Percentiles rank a stretch among this genome's conserved stretches.
These are phyloP conservation scores for Hypomyces rosellus DNA, from an alignment of 2,329 filamentous ascomycete species.

Conservation along the genomic window DNA sequence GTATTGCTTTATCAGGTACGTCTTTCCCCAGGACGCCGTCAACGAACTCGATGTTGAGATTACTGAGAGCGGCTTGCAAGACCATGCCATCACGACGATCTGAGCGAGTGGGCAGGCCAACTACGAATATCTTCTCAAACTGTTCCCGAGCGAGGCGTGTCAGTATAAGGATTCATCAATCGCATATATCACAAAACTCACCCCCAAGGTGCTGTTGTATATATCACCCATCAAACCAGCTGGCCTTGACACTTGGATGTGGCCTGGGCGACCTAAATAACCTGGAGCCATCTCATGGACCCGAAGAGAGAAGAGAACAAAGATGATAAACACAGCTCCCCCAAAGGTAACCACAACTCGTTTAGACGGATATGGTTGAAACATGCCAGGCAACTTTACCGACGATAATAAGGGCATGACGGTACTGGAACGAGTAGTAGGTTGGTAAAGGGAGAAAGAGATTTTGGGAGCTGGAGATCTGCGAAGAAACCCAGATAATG, in stretches of 20 bases:
- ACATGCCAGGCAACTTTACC: too few relatives aligned
- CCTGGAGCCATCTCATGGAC: too few relatives aligned
- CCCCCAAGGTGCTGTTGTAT: neutral
- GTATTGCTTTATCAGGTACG: conserved; percentile 32
- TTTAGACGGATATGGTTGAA: neutral
- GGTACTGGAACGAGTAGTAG: too few relatives aligned
- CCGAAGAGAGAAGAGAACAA: neutral
- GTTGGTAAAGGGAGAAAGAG: too few relatives aligned
- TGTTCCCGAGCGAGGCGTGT: neutral
- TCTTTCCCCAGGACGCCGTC: conserved; percentile 36
- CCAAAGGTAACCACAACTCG: neutral
- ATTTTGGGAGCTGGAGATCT: too few relatives aligned
- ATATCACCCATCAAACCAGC: neutral
- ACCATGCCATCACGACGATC: conserved; percentile 45
- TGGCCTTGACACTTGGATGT: neutral
- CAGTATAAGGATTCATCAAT: neutral
- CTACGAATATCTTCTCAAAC: conserved; percentile 45
- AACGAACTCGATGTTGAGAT: conserved; percentile 39
- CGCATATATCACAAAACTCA: neutral
- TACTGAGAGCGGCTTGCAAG: conserved; percentile 39
- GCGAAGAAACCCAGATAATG: too few relatives aligned
- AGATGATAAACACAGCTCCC: neutral
- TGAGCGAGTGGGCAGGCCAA: conserved; percentile 42
- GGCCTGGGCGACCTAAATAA: neutral
- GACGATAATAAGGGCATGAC: too few relatives aligned